Conservation (phyloP, 495 filamentous ascomycete genomes). For the Delitschia confertaspora region DNA sequence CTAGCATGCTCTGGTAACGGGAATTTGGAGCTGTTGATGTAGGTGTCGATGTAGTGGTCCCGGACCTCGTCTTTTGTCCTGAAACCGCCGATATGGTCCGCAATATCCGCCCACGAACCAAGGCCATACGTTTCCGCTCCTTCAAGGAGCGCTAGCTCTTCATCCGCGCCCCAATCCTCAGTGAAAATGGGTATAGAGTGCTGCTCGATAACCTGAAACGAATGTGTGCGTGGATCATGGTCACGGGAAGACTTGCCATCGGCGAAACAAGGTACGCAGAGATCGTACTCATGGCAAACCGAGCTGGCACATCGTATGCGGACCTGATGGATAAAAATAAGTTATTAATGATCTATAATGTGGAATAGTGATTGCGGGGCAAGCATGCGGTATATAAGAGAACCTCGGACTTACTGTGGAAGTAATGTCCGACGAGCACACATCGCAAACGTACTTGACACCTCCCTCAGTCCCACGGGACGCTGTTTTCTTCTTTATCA, state of each 20-base stretch:
- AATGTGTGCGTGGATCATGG: conserved; percentile 76
- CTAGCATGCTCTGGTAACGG: conserved; percentile 78
- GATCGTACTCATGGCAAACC: conserved; percentile 85
- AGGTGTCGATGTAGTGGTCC: conserved; percentile 84
- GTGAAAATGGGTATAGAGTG: conserved; percentile 96
- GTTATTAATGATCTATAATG: too few species aligned
- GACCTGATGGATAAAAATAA: conserved; percentile 55
- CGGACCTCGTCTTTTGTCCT: conserved; percentile 89
- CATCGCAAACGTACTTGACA: conserved; percentile 90
- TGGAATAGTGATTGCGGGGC: too few species aligned
- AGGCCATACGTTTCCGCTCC: conserved; percentile 96
- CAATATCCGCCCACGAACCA: conserved; percentile 95
- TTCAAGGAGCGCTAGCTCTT: conserved; percentile 85
- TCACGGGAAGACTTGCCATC: conserved; percentile 64
- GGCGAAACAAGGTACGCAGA: conserved; percentile 92
- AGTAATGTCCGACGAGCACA: conserved; percentile 91
- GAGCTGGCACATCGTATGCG: conserved; percentile 83
- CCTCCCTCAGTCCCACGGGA: conserved; percentile 82
- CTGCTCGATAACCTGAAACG: conserved; percentile 91
- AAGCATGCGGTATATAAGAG: not conserved
- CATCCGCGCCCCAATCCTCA: conserved; percentile 92
- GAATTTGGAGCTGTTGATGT: conserved; percentile 71
- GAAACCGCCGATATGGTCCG: conserved; percentile 94
- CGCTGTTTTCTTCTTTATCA: conserved; percentile 93
- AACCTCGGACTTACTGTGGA: conserved; percentile 60